Percentiles rank a stretch among this genome's conserved stretches.
phyloP scores from a whole-genome alignment of 2,329 filamentous ascomycete species.

The Paradendryphiella salina region DNA sequence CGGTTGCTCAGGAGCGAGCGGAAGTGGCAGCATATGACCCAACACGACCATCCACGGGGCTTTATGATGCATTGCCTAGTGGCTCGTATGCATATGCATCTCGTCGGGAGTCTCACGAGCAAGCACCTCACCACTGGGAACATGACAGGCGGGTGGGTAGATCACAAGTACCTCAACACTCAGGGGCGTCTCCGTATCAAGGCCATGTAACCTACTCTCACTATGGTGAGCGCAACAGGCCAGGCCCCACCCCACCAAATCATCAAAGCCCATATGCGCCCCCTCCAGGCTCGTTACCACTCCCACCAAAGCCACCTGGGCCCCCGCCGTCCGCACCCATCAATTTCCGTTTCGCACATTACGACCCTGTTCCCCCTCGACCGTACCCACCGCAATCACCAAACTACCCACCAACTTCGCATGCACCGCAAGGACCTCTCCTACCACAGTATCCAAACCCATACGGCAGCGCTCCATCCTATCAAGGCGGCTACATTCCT shows the following conservation, averaged over 20 bases:
- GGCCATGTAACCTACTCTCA: slow-evolving; percentile 32
- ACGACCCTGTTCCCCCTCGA: slow-evolving; percentile 39
- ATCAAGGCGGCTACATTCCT: slow-evolving; percentile 38
- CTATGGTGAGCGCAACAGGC: slow-evolving; percentile 26
- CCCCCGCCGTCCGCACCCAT: slow-evolving; percentile 31
- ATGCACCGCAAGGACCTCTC: slow-evolving; percentile 23
- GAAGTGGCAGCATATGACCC: slow-evolving; percentile 31
- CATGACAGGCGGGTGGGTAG: slow-evolving; percentile 35
- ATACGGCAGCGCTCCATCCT: slow-evolving; percentile 27
- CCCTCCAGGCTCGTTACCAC: slow-evolving; percentile 24
- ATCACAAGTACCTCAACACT: slow-evolving; percentile 31
- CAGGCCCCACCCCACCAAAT: slow-evolving; percentile 23
- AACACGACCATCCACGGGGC: slow-evolving; percentile 28
- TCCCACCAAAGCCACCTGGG: slow-evolving; percentile 39
- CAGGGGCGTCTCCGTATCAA: slow-evolving; percentile 30
- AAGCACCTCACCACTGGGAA: slow-evolving; percentile 30
- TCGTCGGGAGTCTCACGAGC: slow-evolving; percentile 35
- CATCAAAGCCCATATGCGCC: slow-evolving; percentile 42
- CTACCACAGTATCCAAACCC: slow-evolving; percentile 54
- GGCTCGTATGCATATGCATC: slow-evolving; percentile 21
- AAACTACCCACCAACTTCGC: slow-evolving; percentile 27
- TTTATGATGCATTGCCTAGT: slow-evolving; percentile 28
- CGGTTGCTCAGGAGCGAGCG: slow-evolving; percentile 21
- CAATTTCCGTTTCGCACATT: slow-evolving; percentile 44
- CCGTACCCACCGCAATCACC: slow-evolving; percentile 30